phyloP scores from a whole-genome alignment of 192 early-diverging fungal genomes.

The Entomortierella lignicola region DNA sequence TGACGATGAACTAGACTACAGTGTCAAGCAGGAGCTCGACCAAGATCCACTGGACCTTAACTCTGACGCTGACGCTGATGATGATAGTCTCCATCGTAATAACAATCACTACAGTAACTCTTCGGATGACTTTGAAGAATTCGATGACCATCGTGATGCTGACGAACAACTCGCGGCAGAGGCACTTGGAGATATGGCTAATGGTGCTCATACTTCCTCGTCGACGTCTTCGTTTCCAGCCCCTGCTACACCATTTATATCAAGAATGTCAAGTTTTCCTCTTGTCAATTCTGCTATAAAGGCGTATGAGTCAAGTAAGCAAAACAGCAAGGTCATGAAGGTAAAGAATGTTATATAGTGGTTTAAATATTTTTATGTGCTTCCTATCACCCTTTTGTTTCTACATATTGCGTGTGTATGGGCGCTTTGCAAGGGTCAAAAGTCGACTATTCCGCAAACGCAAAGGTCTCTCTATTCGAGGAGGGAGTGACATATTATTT shows the following conservation, averaged over 20 bases:
- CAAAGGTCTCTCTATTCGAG: not conserved
- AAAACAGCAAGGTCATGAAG: constrained; percentile 54
- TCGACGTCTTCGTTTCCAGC: constrained; percentile 20
- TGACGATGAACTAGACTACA: constrained; percentile 13
- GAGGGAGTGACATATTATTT: no score
- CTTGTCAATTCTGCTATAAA: constrained; percentile 82
- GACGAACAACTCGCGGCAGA: constrained; percentile 47
- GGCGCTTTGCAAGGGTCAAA: no score
- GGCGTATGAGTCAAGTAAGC: constrained; percentile 80
- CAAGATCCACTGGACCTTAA: constrained; percentile 47
- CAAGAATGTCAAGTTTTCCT: constrained; percentile 82
- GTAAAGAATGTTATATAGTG: no score
- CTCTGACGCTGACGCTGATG: not conserved
- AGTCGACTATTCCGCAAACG: no score
- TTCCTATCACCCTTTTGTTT: not conserved
- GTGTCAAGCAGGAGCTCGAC: constrained; percentile 28
- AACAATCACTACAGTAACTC: constrained; percentile 30
- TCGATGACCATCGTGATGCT: constrained; percentile 28
- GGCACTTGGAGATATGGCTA: constrained; percentile 50
- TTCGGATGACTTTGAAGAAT: constrained; percentile 53
- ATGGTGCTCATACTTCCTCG: constrained; percentile 16
- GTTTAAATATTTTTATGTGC: not conserved
- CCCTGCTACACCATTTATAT: constrained; percentile 68
- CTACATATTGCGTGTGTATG: not conserved
- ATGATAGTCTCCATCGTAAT: constrained; percentile 16